Conservation (phyloP, 2,329 filamentous ascomycete genomes). For the Iodosphaeria phyllophila region DNA sequence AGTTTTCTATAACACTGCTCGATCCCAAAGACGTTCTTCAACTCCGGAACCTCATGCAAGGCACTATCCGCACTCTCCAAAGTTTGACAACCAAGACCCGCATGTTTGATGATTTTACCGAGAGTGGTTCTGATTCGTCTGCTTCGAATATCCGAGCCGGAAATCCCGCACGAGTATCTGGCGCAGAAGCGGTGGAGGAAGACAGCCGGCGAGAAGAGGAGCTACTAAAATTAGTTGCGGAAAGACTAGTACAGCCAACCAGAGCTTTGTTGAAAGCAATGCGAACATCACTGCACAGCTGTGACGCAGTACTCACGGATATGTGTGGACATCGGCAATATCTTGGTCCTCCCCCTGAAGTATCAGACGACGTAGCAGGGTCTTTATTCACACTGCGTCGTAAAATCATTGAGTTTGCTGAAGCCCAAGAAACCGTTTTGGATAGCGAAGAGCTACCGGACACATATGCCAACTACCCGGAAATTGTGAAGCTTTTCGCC, state of each 20-base stretch:
- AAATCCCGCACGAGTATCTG: too few relatives aligned
- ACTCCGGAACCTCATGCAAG: slow-evolving; percentile 35
- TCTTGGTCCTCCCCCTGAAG: slow-evolving; percentile 22
- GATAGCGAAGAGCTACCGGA: slow-evolving; percentile 23
- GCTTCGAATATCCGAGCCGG: too few relatives aligned
- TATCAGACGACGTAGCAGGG: slow-evolving; percentile 22
- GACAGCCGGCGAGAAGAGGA: slow-evolving; percentile 16
- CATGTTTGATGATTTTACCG: slow-evolving; percentile 18
- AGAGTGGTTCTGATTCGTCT: slow-evolving; percentile 1
- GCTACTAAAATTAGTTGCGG: slow-evolving; percentile 9
- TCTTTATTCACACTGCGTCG: slow-evolving; percentile 20
- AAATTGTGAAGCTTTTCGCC: slow-evolving; percentile 32
- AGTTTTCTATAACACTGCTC: slow-evolving; percentile 35
- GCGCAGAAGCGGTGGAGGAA: slow-evolving; percentile 11
- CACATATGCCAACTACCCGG: slow-evolving; percentile 25
- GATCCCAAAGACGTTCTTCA: slow-evolving; percentile 26
- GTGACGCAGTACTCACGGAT: slow-evolving; percentile 33
- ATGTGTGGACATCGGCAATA: slow-evolving; percentile 29
- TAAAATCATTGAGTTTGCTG: slow-evolving; percentile 25
- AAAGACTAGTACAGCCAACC: slow-evolving; percentile 24
- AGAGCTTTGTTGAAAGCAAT: slow-evolving; percentile 26
- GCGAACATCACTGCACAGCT: slow-evolving; percentile 21
- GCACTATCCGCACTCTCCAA: slow-evolving; percentile 31
- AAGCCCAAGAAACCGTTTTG: slow-evolving; percentile 26
- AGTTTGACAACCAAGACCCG: slow-evolving; percentile 29